These are phyloP conservation scores for Coriolopsis trogii DNA, from an alignment of 1,284 basidiomycete genomes.

Conservation along the genomic window DNA sequence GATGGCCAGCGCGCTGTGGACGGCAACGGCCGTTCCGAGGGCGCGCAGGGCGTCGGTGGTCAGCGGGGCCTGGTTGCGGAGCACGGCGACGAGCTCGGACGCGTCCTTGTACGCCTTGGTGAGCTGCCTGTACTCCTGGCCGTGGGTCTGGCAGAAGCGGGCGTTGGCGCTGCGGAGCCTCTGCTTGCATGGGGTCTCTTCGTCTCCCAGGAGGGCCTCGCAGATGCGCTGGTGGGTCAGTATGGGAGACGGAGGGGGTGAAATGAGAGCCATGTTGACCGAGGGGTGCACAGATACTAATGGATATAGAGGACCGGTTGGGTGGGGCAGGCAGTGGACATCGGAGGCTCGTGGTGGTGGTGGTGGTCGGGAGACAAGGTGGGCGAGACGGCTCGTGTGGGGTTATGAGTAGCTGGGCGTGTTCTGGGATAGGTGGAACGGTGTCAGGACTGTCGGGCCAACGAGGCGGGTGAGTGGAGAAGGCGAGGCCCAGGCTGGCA, in stretches of 20 bases:
- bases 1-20: background rate
- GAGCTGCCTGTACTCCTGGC: constrained; percentile 8
- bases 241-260: background rate
- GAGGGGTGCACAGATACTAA: no score
- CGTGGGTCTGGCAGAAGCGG: constrained; percentile 7
- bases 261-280: constrained; percentile 1
- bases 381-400: no score
- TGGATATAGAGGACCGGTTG: background rate
- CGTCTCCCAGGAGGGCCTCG: constrained; percentile 11
- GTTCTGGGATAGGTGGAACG: no score
- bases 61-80: background rate
- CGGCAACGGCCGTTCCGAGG: background rate
- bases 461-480: no score
- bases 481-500: no score
- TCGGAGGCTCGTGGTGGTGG: background rate
- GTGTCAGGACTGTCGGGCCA: no score
- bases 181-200: background rate
- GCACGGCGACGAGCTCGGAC: background rate
- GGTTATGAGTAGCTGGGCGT: no score
- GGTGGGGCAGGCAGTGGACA: background rate
- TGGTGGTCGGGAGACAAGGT: background rate
- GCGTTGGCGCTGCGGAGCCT: background rate
- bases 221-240: background rate
- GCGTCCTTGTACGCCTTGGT: constrained; percentile 9
- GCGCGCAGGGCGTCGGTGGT: background rate